phyloP scores from a whole-genome alignment of 495 filamentous ascomycete genomes.

The Xylaria venustula region DNA sequence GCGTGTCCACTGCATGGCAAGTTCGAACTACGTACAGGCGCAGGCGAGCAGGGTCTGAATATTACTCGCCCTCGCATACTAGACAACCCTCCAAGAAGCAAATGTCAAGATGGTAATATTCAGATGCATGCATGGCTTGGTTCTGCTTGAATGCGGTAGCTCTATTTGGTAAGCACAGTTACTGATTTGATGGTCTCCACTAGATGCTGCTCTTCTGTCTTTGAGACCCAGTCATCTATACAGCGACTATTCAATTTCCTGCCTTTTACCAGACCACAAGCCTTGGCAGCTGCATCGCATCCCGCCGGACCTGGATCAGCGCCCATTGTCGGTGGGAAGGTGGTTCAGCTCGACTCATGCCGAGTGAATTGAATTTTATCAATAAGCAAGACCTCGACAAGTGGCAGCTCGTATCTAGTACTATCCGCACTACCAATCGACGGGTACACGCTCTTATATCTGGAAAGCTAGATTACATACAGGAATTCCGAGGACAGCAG shows the following conservation, averaged over 20 bases:
- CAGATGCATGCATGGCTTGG: not conserved
- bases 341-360: not conserved
- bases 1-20: not conserved
- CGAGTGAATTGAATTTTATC: not conserved
- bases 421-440: conserved; percentile 12
- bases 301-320: not conserved
- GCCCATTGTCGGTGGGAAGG: no score
- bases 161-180: not conserved
- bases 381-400: not conserved
- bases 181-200: conserved; percentile 9
- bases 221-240: not conserved
- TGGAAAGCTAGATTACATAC: conserved; percentile 25
- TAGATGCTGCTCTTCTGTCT: not conserved
- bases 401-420: conserved; percentile 8
- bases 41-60: no score
- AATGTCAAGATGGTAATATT: not conserved
- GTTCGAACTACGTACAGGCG: not conserved
- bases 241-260: not conserved
- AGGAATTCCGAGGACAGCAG: conserved; percentile 24
- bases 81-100: no score
- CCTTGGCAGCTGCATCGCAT: not conserved
- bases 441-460: conserved; percentile 26
- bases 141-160: not conserved
- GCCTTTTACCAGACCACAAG: not conserved
- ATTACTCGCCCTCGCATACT: no score